phyloP scores from a whole-genome alignment of 441 rosid species.

The Bocquillonia castaneifolia region DNA sequence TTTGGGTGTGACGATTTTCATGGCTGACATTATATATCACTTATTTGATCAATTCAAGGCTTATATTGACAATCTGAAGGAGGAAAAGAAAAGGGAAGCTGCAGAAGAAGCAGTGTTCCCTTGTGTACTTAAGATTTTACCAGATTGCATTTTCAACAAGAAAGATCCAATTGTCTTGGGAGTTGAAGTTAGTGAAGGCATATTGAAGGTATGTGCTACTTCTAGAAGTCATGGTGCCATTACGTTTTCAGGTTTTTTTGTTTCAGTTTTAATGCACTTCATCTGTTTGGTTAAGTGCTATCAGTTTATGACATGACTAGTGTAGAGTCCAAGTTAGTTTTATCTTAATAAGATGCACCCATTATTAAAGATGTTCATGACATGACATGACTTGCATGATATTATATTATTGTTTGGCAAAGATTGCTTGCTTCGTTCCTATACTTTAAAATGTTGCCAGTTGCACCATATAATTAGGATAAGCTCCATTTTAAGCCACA shows the following conservation, averaged over 20 bases:
- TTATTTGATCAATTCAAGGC: slow-evolving; percentile 87
- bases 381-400: no score
- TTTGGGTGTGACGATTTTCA: slow-evolving; percentile 82
- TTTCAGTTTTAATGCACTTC: background rate
- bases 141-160: slow-evolving; percentile 77
- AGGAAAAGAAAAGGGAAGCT: slow-evolving; percentile 88
- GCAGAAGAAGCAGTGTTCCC: slow-evolving; percentile 96
- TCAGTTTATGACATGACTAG: no score
- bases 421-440: no score
- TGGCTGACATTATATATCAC: slow-evolving; percentile 93
- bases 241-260: background rate
- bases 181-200: slow-evolving; percentile 82
- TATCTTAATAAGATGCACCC: no score
- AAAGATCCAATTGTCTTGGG: slow-evolving; percentile 92
- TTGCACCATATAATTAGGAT: background rate
- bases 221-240: background rate
- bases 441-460: background rate
- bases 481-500: background rate
- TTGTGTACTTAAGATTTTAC: slow-evolving; percentile 72
- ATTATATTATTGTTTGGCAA: no score
- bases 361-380: no score
- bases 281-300: background rate
- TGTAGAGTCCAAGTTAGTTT: no score
- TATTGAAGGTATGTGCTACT: slow-evolving; percentile 52
- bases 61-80: slow-evolving; percentile 76